These are phyloP conservation scores for Allium fistulosum DNA, from an alignment of 106 monocot species.

Conservation along the genomic window DNA sequence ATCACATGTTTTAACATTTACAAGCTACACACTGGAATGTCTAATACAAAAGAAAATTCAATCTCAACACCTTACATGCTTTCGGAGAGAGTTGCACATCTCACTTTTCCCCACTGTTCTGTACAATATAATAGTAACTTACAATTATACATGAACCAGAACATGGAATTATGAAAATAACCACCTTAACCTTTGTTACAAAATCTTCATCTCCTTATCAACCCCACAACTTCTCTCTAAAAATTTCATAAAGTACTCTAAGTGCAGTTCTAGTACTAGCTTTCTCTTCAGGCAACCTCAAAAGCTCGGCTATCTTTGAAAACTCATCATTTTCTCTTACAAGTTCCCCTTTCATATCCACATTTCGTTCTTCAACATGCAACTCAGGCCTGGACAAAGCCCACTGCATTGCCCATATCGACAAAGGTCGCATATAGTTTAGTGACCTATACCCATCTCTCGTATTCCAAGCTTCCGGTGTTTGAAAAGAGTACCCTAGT, in stretches of 20 bases:
- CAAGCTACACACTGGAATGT: too few relatives aligned
- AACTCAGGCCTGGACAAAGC: constrained; percentile 56
- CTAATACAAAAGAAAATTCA: too few relatives aligned
- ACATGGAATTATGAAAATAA: too few relatives aligned
- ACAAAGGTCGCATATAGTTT: constrained; percentile 70
- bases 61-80: too few relatives aligned
- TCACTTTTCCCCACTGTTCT: too few relatives aligned
- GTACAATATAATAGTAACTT: too few relatives aligned
- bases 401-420: constrained; percentile 94
- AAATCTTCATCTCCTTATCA: background rate
- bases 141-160: too few relatives aligned
- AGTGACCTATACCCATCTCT: constrained; percentile 51
- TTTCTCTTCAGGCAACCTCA: constrained; percentile 38
- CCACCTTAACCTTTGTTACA: too few relatives aligned
- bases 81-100: too few relatives aligned
- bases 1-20: too few relatives aligned
- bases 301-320: constrained; percentile 36
- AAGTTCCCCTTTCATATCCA: background rate
- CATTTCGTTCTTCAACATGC: constrained; percentile 12
- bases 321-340: constrained; percentile 17
- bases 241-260: constrained; percentile 29
- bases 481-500: constrained; percentile 74
- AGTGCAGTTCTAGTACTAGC: constrained; percentile 16
- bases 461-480: constrained; percentile 56
- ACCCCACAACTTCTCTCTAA: constrained; percentile 6